phyloP scores from a whole-genome alignment of 176 grass and related monocot species.

The Thinopyrum elongatum region DNA sequence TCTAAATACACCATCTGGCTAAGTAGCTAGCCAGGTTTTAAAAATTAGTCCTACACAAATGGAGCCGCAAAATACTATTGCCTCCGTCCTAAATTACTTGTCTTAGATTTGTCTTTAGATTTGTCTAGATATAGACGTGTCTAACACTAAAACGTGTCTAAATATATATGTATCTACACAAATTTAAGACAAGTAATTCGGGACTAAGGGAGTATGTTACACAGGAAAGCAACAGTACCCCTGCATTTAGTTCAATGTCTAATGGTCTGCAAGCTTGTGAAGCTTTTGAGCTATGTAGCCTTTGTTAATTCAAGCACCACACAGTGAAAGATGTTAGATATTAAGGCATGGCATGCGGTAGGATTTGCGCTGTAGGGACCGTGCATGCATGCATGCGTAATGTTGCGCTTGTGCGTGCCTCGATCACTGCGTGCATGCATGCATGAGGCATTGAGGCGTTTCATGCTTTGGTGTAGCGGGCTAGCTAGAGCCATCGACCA shows the following conservation, averaged over 20 bases:
- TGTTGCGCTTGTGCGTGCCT: neutral
- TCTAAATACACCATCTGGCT: no score
- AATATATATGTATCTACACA: no score
- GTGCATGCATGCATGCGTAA: neutral
- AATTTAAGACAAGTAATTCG: no score
- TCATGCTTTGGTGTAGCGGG: neutral
- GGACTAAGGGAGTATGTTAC: no score
- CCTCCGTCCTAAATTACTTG: no score
- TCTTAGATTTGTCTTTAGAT: no score
- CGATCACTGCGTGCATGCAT: neutral
- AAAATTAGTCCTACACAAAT: neutral
- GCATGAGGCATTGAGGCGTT: neutral
- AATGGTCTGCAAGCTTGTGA: neutral
- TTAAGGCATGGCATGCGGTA: neutral
- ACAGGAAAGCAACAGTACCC: no score
- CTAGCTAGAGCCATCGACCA: neutral
- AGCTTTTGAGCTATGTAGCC: neutral
- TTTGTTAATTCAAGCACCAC: neutral
- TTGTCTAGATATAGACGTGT: no score
- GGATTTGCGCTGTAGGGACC: neutral
- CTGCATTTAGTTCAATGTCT: neutral
- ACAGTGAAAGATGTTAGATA: neutral
- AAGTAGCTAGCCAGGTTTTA: neutral
- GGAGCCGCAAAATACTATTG: no score
- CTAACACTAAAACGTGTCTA: no score